Conservation (phyloP, 352 stramenopile species). For the Phytopythium helicoides region DNA sequence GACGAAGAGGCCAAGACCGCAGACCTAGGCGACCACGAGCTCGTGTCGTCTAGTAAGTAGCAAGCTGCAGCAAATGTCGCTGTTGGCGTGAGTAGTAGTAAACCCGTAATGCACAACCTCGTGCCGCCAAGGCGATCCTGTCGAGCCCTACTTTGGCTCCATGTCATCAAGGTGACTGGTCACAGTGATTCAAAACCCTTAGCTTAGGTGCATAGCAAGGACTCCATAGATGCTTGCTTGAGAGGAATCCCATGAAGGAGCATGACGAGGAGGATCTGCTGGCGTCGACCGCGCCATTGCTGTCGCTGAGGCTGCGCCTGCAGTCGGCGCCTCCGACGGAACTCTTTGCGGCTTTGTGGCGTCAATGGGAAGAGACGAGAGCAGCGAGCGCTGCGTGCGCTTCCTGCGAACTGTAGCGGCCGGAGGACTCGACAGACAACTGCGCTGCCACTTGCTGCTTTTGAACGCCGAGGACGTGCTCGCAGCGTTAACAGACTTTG, state of each 20-base stretch:
- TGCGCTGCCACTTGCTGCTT: conserved; percentile 34
- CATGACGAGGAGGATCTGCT: no score
- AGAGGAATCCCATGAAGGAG: no score
- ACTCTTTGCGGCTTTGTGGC: conserved; percentile 14
- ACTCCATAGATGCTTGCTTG: no score
- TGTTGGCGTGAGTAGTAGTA: no score
- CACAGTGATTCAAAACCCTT: no score
- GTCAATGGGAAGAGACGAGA: conserved; percentile 12
- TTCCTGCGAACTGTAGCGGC: conserved; percentile 26
- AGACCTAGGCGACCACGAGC: neutral
- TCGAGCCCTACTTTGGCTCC: no score
- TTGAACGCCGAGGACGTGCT: conserved; percentile 24
- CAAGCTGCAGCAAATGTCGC: no score
- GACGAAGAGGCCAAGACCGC: conserved; percentile 5
- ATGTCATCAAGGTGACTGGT: no score
- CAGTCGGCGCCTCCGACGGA: neutral
- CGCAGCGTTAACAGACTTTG: conserved; percentile 13
- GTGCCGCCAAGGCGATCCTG: no score
- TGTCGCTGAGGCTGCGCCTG: neutral
- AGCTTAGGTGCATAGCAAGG: no score
- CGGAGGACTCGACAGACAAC: conserved; percentile 22
- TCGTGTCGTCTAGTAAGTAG: conserved; percentile 4
- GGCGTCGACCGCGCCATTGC: neutral
- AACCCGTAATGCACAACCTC: no score
- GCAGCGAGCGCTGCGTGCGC: neutral